phyloP scores from a whole-genome alignment of 192 early-diverging fungal species.

The Gorgonomyces haynaldii region DNA sequence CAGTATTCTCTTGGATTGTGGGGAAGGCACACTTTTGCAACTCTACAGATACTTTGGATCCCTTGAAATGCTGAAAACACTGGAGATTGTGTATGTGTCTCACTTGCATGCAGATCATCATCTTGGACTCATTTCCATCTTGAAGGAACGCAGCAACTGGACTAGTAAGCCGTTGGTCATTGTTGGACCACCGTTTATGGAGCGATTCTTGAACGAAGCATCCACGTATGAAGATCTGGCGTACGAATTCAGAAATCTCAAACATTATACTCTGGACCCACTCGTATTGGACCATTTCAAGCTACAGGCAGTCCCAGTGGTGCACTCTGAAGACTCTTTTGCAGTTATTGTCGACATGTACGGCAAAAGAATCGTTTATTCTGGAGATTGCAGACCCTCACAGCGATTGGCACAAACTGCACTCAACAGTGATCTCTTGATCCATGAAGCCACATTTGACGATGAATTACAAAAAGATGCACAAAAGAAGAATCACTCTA shows the following conservation, averaged over 20 bases:
- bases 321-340: constrained; percentile 6
- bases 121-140: constrained; percentile 64
- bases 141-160: constrained; percentile 59
- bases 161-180: constrained; percentile 18
- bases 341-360: neutral
- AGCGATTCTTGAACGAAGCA: constrained; percentile 31
- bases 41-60: constrained; percentile 61
- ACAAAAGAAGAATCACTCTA: constrained; percentile 69
- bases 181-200: constrained; percentile 33
- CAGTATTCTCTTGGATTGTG: constrained; percentile 72
- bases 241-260: neutral
- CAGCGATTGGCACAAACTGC: constrained; percentile 59
- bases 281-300: constrained; percentile 1
- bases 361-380: constrained; percentile 31
- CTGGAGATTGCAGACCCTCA: constrained; percentile 88
- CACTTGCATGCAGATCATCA: constrained; percentile 99
- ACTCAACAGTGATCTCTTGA: constrained; percentile 49
- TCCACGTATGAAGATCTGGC: constrained; percentile 32
- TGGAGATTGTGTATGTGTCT: constrained; percentile 76
- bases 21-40: constrained; percentile 80
- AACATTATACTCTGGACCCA: neutral
- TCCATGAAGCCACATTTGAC: constrained; percentile 85
- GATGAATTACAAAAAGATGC: constrained; percentile 50
- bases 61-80: constrained; percentile 21
- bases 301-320: constrained; percentile 13